These are phyloP conservation scores for Colletotrichum salicis DNA, from an alignment of 2,329 filamentous ascomycete genomes.

Conservation along the genomic window DNA sequence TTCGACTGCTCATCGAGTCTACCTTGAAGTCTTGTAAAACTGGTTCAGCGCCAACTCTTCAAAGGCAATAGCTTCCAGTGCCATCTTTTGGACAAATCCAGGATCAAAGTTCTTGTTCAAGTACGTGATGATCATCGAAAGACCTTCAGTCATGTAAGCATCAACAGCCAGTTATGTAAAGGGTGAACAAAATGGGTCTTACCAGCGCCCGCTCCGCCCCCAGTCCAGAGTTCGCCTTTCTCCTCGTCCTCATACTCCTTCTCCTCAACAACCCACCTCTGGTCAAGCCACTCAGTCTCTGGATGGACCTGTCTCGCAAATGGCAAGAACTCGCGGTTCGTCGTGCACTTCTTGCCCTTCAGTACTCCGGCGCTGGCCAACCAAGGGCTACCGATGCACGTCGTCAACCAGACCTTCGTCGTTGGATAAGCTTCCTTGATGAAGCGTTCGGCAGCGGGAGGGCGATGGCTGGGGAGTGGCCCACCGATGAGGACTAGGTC, in stretches of 20 bases:
- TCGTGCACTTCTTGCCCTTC: slow-evolving; percentile 51
- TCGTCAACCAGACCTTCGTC: slow-evolving; percentile 50
- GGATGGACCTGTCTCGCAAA: slow-evolving; percentile 44
- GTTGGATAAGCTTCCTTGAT: slow-evolving; percentile 47
- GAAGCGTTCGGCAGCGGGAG: slow-evolving; percentile 47
- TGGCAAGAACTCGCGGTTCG: slow-evolving; percentile 46
- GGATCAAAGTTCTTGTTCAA: slow-evolving; percentile 28
- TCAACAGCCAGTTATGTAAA: no score
- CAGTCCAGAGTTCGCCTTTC: slow-evolving; percentile 49
- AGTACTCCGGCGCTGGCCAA: slow-evolving; percentile 48
- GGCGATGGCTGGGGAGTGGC: slow-evolving; percentile 43
- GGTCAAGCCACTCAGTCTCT: slow-evolving; percentile 49
- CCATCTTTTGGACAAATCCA: slow-evolving; percentile 24
- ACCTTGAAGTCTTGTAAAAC: slow-evolving; percentile 24
- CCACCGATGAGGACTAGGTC: slow-evolving; percentile 53
- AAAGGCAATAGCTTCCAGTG: slow-evolving; percentile 1
- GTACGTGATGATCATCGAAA: slow-evolving; percentile 26
- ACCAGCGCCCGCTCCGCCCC: slow-evolving; percentile 50
- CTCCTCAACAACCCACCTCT: slow-evolving; percentile 51
- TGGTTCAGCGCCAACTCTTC: slow-evolving; percentile 29
- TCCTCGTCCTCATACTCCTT: slow-evolving; percentile 41
- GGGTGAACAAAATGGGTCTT: slow-evolving; percentile 5
- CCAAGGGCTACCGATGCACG: slow-evolving; percentile 52
- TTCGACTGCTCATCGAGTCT: not conserved
- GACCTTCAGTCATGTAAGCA: not conserved